Evolutionary conservation across 164 flowering plant genomes (phyloP), one percentile per base, ranked within the genome.

Genomic region (Umbellularia californica): DNA sequence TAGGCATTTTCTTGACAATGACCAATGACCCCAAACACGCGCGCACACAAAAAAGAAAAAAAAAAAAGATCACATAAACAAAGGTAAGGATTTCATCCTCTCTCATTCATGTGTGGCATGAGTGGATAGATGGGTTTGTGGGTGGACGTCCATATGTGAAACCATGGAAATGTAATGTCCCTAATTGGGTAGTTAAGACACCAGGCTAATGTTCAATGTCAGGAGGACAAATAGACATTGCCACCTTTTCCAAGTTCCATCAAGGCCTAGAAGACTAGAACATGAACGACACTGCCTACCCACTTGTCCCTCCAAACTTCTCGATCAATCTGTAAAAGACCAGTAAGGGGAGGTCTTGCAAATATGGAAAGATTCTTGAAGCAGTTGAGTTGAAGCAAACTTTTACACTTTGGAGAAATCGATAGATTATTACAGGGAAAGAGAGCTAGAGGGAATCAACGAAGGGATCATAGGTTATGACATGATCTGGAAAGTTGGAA

Each of bases 191-290:
- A 27, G 20, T 67, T 14, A 20, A 67, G n/a, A 30, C 35, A 30
- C 69, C n/a, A 47, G 71, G 51, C 50, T 10, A 2, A 3, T 69
- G 28, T 41, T 19, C 19, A 41, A 24, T 69, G 51, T 69, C 47
- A 47, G 14, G 41, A 15, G 19, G 71, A 50, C 71, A 41, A 47
- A 1, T 1, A 27, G 28, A 50, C 71, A 69, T 47, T 2, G n/a
- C 14, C 71, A 41, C 33, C 71, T 69, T 69, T 69, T 50, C 25
- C 55, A 50, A 47, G 71, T 69, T 69, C 71, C 24, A 47, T 69
- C 71, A 69, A 41, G 11, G 47, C 47, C 47, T 55, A 15, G 60
- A 55, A 10, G 71, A 58, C 51, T 35, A 47, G 55, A 69, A 69
- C 71, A 69, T 41, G 71, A 41, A 24, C 41, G 25, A 69, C 71